Base-by-base conservation (phyloP, 2,329 filamentous ascomycete species). In the Penicillium hesseltinei region DNA sequence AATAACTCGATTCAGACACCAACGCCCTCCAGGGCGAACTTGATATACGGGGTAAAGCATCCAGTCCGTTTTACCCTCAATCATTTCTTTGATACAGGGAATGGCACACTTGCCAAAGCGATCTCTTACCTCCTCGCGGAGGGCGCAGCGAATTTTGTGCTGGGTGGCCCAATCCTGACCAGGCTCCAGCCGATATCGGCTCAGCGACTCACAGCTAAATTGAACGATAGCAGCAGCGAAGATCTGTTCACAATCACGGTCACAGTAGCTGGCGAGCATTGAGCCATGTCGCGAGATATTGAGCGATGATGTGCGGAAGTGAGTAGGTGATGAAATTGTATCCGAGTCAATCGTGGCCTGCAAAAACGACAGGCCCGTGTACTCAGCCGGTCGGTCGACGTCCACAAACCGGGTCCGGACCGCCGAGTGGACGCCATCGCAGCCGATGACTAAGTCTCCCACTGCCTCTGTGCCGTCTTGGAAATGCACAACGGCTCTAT, bases 21-120 rank as follows among this genome's bases (percentile, higher is more conserved):
- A 80, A 23, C 65, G 69, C 6, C 74, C 75, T 9, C 71, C 69
- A 0, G 72, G 70, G 2, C 64, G 69, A 2, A 80, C 67, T 42
- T 74, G 70, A 57, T 77, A 78, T 1, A 80, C 75, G 0, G 78
- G 78, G 58, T 78, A 80, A n/a, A 80, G 61, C 59, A 72, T 73
- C 73, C 77, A 77, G 19, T 75, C 73, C 5, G 68, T 65, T 21
- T 68, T 65, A 23, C 66, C 71, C 4, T 67, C 60, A 8, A 77
- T 63, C 35, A 78, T 70, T 31, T 76, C 72, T 7, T 69, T 63
- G 33, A 79, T 65, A 36, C 69, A 75, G 0, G 74, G 74, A 5
- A 79, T 60, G 1, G 67, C 66, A 2, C 71, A 69, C 17, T 66
- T 66, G 1, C 68, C 65, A 51, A 78, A 79, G 4, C 76, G 70